Conservation (phyloP, 768 basidiomycete species). For the Mrakia blollopis region DNA sequence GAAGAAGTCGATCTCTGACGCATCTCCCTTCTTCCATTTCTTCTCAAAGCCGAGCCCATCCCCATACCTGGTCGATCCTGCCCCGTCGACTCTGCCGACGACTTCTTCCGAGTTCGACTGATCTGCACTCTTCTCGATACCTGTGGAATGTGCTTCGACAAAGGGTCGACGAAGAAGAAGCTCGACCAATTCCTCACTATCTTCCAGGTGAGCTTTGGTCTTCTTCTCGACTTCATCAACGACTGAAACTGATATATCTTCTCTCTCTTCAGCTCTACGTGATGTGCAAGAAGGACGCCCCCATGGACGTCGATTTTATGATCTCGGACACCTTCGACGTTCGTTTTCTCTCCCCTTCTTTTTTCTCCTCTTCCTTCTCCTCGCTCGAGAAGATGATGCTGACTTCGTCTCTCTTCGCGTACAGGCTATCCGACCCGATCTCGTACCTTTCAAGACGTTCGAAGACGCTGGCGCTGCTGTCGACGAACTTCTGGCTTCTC, state of each 20-base stretch:
- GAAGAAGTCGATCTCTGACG: conserved; percentile 31
- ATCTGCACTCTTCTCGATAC: conserved; percentile 90
- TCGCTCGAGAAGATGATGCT: not conserved
- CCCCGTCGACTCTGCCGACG: conserved; percentile 83
- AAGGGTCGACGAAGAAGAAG: conserved; percentile 84
- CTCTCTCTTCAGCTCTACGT: conserved; percentile 59
- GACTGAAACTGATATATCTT: conserved; percentile 41
- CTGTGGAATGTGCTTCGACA: conserved; percentile 96
- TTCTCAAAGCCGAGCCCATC: conserved; percentile 69
- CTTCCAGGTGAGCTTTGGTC: conserved; percentile 67
- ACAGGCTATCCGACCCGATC: conserved; percentile 81
- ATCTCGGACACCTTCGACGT: conserved; percentile 89
- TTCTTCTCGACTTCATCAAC: not conserved
- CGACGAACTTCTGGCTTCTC: conserved; percentile 76
- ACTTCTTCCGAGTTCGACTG: conserved; percentile 89
- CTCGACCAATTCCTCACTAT: conserved; percentile 86
- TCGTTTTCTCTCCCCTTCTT: conserved; percentile 32
- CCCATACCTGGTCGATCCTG: conserved; percentile 72
- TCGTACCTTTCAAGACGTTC: conserved; percentile 62
- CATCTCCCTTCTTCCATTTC: conserved; percentile 4
- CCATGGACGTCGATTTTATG: conserved; percentile 99
- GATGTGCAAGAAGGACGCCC: conserved; percentile 70
- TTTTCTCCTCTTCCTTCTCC: not conserved
- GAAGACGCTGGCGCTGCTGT: conserved; percentile 83
- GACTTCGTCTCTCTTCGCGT: not conserved